These are phyloP conservation scores for Anthracocystis walkeri DNA, from an alignment of 1,284 basidiomycete species.

Conservation along the genomic window DNA sequence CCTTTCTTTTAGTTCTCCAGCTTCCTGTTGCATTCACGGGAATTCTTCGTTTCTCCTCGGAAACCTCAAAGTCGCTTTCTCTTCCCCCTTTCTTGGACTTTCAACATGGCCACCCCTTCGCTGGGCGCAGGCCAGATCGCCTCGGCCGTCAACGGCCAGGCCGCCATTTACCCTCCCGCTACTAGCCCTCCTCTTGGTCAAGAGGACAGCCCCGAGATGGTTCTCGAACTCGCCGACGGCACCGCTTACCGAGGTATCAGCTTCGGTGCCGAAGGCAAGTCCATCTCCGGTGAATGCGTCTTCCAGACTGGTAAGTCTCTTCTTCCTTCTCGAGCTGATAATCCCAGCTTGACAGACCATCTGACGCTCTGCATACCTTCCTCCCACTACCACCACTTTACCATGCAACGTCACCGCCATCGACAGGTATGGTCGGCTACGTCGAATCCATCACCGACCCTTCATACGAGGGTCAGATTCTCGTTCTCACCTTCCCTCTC, in stretches of 20 bases:
- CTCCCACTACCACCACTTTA: neutral
- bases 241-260: slow-evolving; percentile 88
- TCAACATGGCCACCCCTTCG: slow-evolving; percentile 56
- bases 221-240: slow-evolving; percentile 92
- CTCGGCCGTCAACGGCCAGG: slow-evolving; percentile 36
- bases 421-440: slow-evolving; percentile 85
- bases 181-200: slow-evolving; percentile 53
- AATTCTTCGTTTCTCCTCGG: neutral
- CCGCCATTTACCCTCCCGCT: slow-evolving; percentile 40
- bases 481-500: slow-evolving; percentile 95
- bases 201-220: slow-evolving; percentile 70
- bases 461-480: slow-evolving; percentile 97
- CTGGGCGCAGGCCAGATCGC: slow-evolving; percentile 50
- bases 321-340: neutral
- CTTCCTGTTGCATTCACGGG: slow-evolving; percentile 11
- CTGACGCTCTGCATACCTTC: slow-evolving; percentile 23
- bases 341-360: slow-evolving; percentile 11
- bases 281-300: slow-evolving; percentile 96
- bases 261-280: slow-evolving; percentile 92
- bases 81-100: slow-evolving; percentile 10
- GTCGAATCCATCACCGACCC: slow-evolving; percentile 98
- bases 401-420: slow-evolving; percentile 9
- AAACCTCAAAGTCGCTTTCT: slow-evolving; percentile 1
- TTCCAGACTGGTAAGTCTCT: slow-evolving; percentile 91
- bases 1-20: slow-evolving; percentile 7